Base-by-base conservation (phyloP, 768 basidiomycete species). In the Tulasnella sp. region DNA sequence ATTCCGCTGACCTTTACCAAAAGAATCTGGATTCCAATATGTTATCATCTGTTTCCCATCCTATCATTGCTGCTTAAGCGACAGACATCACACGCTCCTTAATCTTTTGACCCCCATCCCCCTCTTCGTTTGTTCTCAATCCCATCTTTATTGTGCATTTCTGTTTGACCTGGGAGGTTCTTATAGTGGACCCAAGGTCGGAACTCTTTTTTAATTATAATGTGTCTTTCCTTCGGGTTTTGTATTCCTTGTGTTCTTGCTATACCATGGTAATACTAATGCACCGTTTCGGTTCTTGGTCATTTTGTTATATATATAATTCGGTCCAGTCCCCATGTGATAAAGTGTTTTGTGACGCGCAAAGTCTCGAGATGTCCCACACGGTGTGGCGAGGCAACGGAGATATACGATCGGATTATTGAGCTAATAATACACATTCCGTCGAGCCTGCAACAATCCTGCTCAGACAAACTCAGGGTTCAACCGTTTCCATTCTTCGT, bases 31-130 rank as follows among this genome's bases (percentile, higher is more conserved):
- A 37, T 37, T 73, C 72, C 17, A 54, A 45, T 8, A 58, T 42
- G 37, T 49, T 42, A 29, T 8, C 39, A 19, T 34, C 52, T 15
- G 22, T 54, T 25, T 52, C 52, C 15, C 72, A 45, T 25, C 52
- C 72, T 25, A 45, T 58, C 40, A 45, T 73, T 42, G 72, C 72
- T 54, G 72, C 52, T 17, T 73, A 73, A 58, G 52, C 72, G 40
- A 38, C 40, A 38, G 69, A 12, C 29, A 70, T 70, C 40, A 8
- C 69, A 38, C 36, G 37, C 40, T 70, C 40, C 5, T 70, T 70
- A 38, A 70, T 64, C 69, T 36, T n/a, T n/a, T 17, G 14, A 68
- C 38, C 25, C 67, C 67, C 37, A 2, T 69, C 37, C 36, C 69
- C 22, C 34, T 70, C 64, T n/a, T 67, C 25, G 9, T 38, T 29